Percentiles rank a stretch among this genome's conserved stretches.
Conservation (phyloP, 768 basidiomycete species). For the Leccinellum luteum region DNA sequence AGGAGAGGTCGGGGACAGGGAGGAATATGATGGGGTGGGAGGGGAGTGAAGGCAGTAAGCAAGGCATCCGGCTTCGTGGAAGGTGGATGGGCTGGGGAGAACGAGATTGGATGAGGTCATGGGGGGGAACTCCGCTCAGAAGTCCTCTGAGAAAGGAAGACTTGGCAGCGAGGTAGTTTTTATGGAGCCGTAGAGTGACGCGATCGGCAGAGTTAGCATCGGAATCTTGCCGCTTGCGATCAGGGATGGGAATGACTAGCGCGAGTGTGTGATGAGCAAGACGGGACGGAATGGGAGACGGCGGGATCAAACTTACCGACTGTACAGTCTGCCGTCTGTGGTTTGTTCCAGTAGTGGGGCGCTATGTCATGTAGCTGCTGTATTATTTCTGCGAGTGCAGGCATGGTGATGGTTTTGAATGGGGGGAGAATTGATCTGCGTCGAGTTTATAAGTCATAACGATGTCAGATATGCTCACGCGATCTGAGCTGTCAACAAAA, state of each 20-base stretch:
- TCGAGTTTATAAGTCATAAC: neutral
- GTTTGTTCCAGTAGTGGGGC: slow-evolving; percentile 68
- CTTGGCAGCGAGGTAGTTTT: slow-evolving; percentile 80
- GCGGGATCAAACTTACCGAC: slow-evolving; percentile 47
- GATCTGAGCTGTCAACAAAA: neutral
- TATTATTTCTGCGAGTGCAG: neutral
- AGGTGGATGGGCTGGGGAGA: slow-evolving; percentile 21
- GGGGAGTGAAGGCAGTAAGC: slow-evolving; percentile 58
- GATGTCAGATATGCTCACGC: neutral
- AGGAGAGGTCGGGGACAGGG: slow-evolving; percentile 70
- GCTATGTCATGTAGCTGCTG: slow-evolving; percentile 40
- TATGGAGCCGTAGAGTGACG: slow-evolving; percentile 68
- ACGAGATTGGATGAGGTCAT: slow-evolving; percentile 51
- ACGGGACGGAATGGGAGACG: neutral
- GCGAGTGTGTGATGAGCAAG: neutral
- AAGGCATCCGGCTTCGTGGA: slow-evolving; percentile 57
- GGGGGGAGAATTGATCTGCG: too few relatives aligned
- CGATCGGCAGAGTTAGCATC: slow-evolving; percentile 49
- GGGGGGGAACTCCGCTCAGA: slow-evolving; percentile 62
- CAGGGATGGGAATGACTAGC: slow-evolving; percentile 48
- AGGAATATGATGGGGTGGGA: slow-evolving; percentile 70
- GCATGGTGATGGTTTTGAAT: too few relatives aligned
- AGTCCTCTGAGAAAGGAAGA: slow-evolving; percentile 70
- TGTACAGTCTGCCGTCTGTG: slow-evolving; percentile 77
- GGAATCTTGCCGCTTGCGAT: slow-evolving; percentile 17